Conservation (phyloP, 345 rosid genomes). For the Viola odorata region DNA sequence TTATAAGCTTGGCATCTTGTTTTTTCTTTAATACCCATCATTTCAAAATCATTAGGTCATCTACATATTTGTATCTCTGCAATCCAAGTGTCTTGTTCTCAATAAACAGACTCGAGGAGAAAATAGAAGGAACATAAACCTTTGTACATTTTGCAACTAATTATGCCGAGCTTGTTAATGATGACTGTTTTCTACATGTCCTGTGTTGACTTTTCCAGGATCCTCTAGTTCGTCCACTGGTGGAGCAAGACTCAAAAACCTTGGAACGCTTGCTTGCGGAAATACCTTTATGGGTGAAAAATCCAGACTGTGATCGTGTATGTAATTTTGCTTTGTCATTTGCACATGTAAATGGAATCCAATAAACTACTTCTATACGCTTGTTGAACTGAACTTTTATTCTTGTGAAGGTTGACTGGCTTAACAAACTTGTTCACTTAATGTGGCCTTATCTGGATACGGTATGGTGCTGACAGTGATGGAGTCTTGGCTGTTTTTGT, state of each 20-base stretch:
- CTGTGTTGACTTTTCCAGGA: slow-evolving; percentile 15
- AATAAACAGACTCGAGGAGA: neutral
- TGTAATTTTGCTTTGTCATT: slow-evolving; percentile 18
- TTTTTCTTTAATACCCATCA: too few species aligned
- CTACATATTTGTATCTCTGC: too few species aligned
- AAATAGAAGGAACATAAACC: neutral
- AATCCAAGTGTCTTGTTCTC: neutral
- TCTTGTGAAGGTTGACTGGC: slow-evolving; percentile 23
- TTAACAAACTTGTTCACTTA: slow-evolving; percentile 20
- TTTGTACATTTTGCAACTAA: neutral
- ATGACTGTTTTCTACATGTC: neutral
- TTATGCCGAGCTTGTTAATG: neutral
- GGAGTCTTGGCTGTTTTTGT: neutral
- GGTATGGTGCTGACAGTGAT: slow-evolving; percentile 10
- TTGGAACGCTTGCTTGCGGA: slow-evolving; percentile 25
- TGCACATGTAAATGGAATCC: neutral
- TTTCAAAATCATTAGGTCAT: too few species aligned
- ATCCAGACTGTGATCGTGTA: slow-evolving; percentile 31
- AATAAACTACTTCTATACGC: slow-evolving; percentile 4
- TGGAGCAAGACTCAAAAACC: slow-evolving; percentile 24
- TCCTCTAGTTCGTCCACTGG: slow-evolving; percentile 26
- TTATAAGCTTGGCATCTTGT: neutral
- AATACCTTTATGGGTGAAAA: slow-evolving; percentile 32
- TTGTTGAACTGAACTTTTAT: slow-evolving; percentile 6
- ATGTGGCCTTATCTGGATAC: slow-evolving; percentile 32